Conservation (phyloP, 2,329 filamentous ascomycete species). For the Thielaviopsis populi region DNA sequence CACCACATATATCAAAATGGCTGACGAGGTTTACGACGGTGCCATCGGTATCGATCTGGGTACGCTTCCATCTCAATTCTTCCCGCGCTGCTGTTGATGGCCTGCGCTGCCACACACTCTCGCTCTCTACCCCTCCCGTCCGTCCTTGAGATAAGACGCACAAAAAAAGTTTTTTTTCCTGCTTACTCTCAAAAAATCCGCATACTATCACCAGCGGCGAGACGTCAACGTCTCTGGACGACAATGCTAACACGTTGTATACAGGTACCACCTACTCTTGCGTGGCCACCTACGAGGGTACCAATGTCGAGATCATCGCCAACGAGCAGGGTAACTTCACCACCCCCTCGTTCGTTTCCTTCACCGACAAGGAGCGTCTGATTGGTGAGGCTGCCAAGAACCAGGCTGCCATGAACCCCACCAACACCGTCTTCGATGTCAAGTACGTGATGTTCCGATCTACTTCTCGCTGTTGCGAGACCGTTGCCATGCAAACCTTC, state of each 20-base stretch:
- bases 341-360: constrained; percentile 96
- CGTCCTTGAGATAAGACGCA: constrained; percentile 3
- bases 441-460: constrained; percentile 47
- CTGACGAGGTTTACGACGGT: constrained; percentile 97
- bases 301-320: constrained; percentile 99
- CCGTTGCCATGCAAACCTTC: background rate
- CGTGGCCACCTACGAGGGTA: constrained; percentile 98
- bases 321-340: constrained; percentile 99
- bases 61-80: constrained; percentile 32
- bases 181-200: background rate
- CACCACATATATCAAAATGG: constrained; percentile 41
- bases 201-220: background rate
- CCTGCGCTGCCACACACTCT: background rate
- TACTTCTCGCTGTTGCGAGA: background rate
- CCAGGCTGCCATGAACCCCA: constrained; percentile 98
- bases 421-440: constrained; percentile 97
- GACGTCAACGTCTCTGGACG: background rate
- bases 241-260: constrained; percentile 15
- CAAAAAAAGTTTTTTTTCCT: constrained; percentile 10
- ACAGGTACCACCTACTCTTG: constrained; percentile 98
- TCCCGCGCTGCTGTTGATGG: constrained; percentile 13
- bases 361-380: constrained; percentile 96
- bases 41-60: constrained; percentile 99
- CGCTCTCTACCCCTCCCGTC: background rate
- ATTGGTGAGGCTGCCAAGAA: constrained; percentile 99